Percentiles rank a stretch among this genome's conserved stretches.
Conservation (phyloP, 2,329 filamentous ascomycete species). For the Teratosphaeria gauchensis region DNA sequence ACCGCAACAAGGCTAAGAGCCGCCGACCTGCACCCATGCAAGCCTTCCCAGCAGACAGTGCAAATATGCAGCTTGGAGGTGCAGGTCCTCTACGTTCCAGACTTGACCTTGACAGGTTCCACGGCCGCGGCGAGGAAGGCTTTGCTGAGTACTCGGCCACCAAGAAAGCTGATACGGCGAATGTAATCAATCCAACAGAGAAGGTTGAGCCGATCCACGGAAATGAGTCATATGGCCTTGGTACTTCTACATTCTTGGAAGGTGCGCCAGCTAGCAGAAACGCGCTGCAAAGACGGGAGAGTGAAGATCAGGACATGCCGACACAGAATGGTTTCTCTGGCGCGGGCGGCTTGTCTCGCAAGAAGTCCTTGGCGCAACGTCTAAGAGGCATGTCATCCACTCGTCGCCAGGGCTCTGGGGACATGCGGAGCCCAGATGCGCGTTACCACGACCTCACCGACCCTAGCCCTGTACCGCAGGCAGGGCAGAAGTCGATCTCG, state of each 20-base stretch:
- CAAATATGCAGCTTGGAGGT: conserved; percentile 86
- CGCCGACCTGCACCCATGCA: conserved; percentile 78
- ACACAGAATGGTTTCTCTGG: conserved; percentile 14
- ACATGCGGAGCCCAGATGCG: conserved; percentile 41
- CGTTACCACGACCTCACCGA: conserved; percentile 31
- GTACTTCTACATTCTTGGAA: conserved; percentile 91
- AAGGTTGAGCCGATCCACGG: conserved; percentile 70
- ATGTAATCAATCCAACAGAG: conserved; percentile 48
- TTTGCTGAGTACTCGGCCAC: conserved; percentile 66
- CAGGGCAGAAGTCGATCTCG: conserved; percentile 20
- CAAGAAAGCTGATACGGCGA: conserved; percentile 26
- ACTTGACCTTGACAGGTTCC: conserved; percentile 77
- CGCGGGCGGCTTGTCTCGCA: conserved; percentile 61
- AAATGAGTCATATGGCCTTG: conserved; percentile 71
- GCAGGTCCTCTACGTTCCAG: conserved; percentile 72
- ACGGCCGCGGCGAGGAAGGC: conserved; percentile 77
- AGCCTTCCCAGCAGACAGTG: conserved; percentile 83
- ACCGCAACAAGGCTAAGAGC: conserved; percentile 78
- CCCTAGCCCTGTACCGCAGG: conserved; percentile 9
- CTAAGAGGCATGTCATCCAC: conserved; percentile 73
- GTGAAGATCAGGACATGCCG: conserved; percentile 48
- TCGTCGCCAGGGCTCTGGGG: conserved; percentile 41
- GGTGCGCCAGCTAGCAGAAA: conserved; percentile 78
- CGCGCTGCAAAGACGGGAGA: conserved; percentile 66
- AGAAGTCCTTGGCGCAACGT: conserved; percentile 90